Percentiles rank a stretch among this genome's conserved stretches.
Conservation (phyloP, 176 grass and related monocot genomes). For the Oryza officinalis region DNA sequence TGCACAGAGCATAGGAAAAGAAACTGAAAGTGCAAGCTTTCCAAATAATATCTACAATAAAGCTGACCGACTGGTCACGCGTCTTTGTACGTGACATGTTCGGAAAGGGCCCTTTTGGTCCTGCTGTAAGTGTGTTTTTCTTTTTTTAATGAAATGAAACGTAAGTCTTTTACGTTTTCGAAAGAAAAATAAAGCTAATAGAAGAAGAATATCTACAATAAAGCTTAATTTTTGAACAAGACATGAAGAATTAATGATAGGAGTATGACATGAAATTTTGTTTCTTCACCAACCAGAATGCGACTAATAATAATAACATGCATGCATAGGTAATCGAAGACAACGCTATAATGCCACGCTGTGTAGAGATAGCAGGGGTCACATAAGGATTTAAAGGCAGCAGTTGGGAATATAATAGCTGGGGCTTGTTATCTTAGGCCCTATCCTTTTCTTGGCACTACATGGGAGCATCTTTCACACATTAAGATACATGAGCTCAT, state of each 20-base stretch:
- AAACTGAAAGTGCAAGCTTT: background rate
- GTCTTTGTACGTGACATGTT: too few relatives aligned
- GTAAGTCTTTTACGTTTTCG: too few relatives aligned
- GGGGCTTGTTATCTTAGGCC: slow-evolving; percentile 48
- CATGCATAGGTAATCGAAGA: background rate
- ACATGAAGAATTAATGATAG: background rate
- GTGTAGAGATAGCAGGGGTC: slow-evolving; percentile 21
- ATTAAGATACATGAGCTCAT: slow-evolving; percentile 52
- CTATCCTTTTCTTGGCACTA: slow-evolving; percentile 63
- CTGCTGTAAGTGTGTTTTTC: too few relatives aligned
- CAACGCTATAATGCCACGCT: background rate
- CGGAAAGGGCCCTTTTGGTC: too few relatives aligned
- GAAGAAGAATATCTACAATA: background rate
- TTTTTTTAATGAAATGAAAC: too few relatives aligned
- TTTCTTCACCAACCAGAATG: background rate
- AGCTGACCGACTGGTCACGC: too few relatives aligned
- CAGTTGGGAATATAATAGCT: slow-evolving; percentile 39
- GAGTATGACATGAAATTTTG: too few relatives aligned
- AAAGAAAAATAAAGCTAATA: too few relatives aligned
- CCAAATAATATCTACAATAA: too few relatives aligned
- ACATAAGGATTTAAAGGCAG: slow-evolving; percentile 24
- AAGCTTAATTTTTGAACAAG: background rate
- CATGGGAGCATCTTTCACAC: slow-evolving; percentile 57
- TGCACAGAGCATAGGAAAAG: background rate
- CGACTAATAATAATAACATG: background rate